Conservation (phyloP, 106 monocot genomes). For the Acanthochlamys bracteata region DNA sequence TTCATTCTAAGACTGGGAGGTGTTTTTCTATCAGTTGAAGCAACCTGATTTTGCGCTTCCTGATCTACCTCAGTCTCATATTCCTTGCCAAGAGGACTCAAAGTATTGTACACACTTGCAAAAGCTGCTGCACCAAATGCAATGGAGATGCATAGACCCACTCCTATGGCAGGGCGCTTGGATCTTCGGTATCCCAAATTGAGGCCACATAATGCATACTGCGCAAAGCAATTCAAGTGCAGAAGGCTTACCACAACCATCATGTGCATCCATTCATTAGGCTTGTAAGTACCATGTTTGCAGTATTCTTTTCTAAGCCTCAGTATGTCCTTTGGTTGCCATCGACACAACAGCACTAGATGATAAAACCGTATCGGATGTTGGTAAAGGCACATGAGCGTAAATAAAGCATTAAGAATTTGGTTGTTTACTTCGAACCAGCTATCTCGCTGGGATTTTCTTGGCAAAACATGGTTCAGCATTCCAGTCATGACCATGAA, state of each 20-base stretch:
- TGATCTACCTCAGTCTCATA: constrained; percentile 38
- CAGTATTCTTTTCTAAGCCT: constrained; percentile 64
- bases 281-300: constrained; percentile 73
- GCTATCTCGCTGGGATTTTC: constrained; percentile 51
- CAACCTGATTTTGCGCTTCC: constrained; percentile 22
- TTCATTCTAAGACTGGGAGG: constrained; percentile 2
- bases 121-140: constrained; percentile 53
- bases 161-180: constrained; percentile 54
- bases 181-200: constrained; percentile 64
- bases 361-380: constrained; percentile 59
- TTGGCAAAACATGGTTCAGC: constrained; percentile 53
- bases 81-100: constrained; percentile 73
- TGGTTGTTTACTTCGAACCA: constrained; percentile 96
- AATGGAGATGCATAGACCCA: constrained; percentile 51
- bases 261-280: constrained; percentile 79
- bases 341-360: constrained; percentile 57
- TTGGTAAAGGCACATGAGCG: constrained; percentile 85
- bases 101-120: constrained; percentile 60
- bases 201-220: constrained; percentile 73
- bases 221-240: constrained; percentile 72
- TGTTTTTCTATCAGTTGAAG: background rate
- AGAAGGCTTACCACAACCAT: constrained; percentile 70
- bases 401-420: constrained; percentile 75
- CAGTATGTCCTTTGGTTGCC: constrained; percentile 43
- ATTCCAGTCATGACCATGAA: constrained; percentile 86